These are phyloP conservation scores for Chrysanthemum makinoi DNA, from an alignment of 129 eudicot genomes.

Conservation along the genomic window DNA sequence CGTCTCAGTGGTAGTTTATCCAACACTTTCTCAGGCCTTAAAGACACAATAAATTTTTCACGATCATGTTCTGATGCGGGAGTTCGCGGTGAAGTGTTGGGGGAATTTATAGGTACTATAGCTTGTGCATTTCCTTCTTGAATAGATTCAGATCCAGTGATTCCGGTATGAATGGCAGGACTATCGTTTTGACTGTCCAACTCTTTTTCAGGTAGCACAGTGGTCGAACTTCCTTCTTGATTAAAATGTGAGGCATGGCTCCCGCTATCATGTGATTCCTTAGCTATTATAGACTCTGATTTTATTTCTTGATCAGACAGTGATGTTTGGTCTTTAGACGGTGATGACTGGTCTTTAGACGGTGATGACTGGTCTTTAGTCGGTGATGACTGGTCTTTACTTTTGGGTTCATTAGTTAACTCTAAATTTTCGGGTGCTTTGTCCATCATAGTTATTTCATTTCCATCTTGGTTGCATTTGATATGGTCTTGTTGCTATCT, in stretches of 20 bases:
- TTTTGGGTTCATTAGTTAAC: constrained; percentile 24
- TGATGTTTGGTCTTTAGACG: constrained; percentile 19
- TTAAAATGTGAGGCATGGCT: constrained; percentile 28
- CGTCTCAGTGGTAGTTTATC: constrained; percentile 63
- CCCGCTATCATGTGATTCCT: constrained; percentile 34
- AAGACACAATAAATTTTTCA: constrained; percentile 23
- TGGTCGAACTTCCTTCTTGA: constrained; percentile 47
- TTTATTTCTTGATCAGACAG: constrained; percentile 35
- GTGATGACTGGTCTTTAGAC: constrained; percentile 25
- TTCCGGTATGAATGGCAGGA: constrained; percentile 27
- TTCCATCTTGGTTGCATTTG: constrained; percentile 37
- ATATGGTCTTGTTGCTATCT: constrained; percentile 19
- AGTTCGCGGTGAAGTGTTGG: constrained; percentile 28
- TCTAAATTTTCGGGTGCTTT: constrained; percentile 32
- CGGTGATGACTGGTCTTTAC: constrained; percentile 25
- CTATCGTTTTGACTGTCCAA: constrained; percentile 19
- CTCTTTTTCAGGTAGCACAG: constrained; percentile 33
- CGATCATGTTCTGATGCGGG: constrained; percentile 37
- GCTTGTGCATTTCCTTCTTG: constrained; percentile 24
- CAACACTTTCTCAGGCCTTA: constrained; percentile 47
- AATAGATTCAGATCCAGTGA: constrained; percentile 18
- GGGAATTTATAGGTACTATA: constrained; percentile 14
- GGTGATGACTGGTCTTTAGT: constrained; percentile 23
- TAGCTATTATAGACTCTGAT: constrained; percentile 20
- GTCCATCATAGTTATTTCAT: constrained; percentile 33